Base-by-base conservation (phyloP, 257 asterid species). In the Nicotiana tabacum region DNA sequence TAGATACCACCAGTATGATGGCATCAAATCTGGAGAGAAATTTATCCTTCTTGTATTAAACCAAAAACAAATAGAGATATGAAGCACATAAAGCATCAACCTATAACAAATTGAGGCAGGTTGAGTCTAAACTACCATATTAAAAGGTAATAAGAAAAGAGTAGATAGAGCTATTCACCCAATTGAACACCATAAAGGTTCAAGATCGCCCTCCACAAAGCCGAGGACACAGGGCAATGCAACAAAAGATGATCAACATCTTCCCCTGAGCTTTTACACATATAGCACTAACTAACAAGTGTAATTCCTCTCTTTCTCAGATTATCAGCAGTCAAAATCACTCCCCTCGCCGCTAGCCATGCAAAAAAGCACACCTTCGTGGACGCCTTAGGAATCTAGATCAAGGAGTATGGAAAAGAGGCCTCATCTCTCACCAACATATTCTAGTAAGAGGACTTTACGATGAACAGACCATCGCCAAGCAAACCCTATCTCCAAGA, bases 101-200 rank as follows among this genome's bases (percentile, higher is more conserved):
- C 43, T 7, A 5, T 74, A 48, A 48, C 5, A 13, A 24, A 24
- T 48, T 13, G 15, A 5, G 16, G 57, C 8, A 48, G 80, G 43
- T 27, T 15, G 61, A 16, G 51, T 48, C 61, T 72, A 72, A 43
- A 72, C 79, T 1, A 46, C 60, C 32, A 46, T 72, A 43, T 43
- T 9, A 72, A 24, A 24, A 13, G 4, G 27, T 27, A 43, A 21
- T 5, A 46, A 21, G 24, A 24, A 78, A 32, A 16, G 24, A 60
- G 65, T 21, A 69, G 4, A 39, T n/a, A 30, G 69, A 69, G 32
- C 69, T 78, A 88, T 97, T 91, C 83, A 94, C 99, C 62, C 29
- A 58, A 30, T 18, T 58, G 21, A 17, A 18, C 65, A 6, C 29
- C 65, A 58, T 6, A 58, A 58, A 7, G n/a, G n/a, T 58, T 18